Evolutionary conservation across 306 rosid genomes (phyloP).

Genomic region (Abrus precatorius): DNA sequence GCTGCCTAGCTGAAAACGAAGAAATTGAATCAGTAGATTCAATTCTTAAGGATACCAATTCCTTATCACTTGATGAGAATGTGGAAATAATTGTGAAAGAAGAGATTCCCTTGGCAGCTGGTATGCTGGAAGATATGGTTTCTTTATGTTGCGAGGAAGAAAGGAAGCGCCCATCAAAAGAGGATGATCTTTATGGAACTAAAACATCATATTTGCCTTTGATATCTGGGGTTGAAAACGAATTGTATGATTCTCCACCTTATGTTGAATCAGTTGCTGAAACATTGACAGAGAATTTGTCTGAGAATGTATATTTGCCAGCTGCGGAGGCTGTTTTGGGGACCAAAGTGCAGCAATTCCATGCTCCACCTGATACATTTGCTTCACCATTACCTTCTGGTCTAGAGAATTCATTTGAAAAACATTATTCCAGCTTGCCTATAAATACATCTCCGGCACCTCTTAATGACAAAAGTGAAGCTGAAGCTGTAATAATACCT

Average conservation of each 20-base stretch:
- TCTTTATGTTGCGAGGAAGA: constrained; percentile 42
- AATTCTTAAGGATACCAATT: constrained; percentile 40
- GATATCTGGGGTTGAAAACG: constrained; percentile 23
- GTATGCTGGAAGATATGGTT: constrained; percentile 47
- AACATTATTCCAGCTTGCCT: constrained; percentile 21
- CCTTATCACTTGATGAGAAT: constrained; percentile 46
- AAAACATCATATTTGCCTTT: constrained; percentile 29
- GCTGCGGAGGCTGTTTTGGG: constrained; percentile 27
- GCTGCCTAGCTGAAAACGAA: constrained; percentile 47
- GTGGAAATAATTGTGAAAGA: constrained; percentile 45
- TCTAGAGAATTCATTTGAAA: constrained; percentile 29
- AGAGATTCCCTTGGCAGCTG: constrained; percentile 56
- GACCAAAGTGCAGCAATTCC: constrained; percentile 22
- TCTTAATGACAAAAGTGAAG: constrained; percentile 30
- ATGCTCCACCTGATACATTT: constrained; percentile 19
- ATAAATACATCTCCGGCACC: constrained; percentile 1
- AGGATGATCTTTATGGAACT: constrained; percentile 44
- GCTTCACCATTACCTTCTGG: constrained; percentile 13
- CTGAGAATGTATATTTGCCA: constrained; percentile 13
- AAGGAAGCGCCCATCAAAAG: constrained; percentile 36
- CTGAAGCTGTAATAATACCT: constrained; percentile 4
- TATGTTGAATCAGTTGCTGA: constrained; percentile 34
- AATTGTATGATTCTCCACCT: constrained; percentile 23
- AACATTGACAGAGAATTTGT: constrained; percentile 33
- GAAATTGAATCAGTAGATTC: constrained; percentile 55